phyloP scores from a whole-genome alignment of 352 stramenopile species.

The Phytophthora megakarya region DNA sequence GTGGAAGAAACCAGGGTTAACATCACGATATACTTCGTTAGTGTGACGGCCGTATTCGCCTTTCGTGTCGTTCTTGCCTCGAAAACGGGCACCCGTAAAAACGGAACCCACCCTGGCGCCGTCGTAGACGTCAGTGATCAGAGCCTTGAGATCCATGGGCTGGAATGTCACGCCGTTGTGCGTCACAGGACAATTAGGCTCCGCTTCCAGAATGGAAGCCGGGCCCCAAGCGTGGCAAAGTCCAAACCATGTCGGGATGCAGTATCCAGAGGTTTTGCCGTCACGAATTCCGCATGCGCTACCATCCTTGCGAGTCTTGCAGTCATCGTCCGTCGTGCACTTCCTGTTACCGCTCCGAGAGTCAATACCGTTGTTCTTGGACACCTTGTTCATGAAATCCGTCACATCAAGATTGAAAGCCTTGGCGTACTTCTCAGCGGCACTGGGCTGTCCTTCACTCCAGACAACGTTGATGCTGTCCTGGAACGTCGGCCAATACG shows the following conservation, averaged over 20 bases:
- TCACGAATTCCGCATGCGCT: constrained; percentile 34
- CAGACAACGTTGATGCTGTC: constrained; percentile 64
- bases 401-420: constrained; percentile 47
- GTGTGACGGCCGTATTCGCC: constrained; percentile 50
- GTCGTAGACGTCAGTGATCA: constrained; percentile 42
- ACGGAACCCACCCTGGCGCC: constrained; percentile 27
- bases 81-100: constrained; percentile 42
- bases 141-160: constrained; percentile 44
- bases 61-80: constrained; percentile 15
- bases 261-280: constrained; percentile 37
- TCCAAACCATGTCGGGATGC: constrained; percentile 44
- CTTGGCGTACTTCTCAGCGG: too few relatives aligned
- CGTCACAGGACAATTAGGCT: constrained; percentile 41
- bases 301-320: constrained; percentile 23
- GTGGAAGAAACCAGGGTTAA: constrained; percentile 52
- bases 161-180: constrained; percentile 47
- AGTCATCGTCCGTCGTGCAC: constrained; percentile 36
- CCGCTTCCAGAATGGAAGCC: constrained; percentile 35
- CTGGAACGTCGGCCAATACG: constrained; percentile 64
- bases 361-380: constrained; percentile 39
- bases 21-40: constrained; percentile 37
- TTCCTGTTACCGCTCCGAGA: constrained; percentile 17
- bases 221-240: constrained; percentile 50
- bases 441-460: constrained; percentile 10
- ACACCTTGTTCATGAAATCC: constrained; percentile 46